Conservation (phyloP, 192 early-diverging fungal species). For the Backusella morwellensis region DNA sequence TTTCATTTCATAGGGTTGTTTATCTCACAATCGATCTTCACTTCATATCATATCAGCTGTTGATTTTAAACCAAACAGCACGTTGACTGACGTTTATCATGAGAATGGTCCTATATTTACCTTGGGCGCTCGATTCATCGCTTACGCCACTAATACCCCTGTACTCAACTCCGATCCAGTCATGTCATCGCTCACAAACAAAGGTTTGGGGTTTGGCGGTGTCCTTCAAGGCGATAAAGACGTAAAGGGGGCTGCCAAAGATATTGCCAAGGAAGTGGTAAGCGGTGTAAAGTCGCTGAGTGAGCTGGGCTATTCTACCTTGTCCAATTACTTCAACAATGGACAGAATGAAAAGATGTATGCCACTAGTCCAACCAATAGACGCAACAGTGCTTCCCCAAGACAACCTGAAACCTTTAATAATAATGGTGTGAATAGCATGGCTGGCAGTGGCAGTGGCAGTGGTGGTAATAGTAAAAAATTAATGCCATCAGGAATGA, state of each 20-base stretch:
- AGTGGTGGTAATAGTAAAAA: not conserved
- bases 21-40: constrained; percentile 19
- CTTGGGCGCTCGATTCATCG: constrained; percentile 63
- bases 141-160: constrained; percentile 62
- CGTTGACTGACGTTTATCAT: constrained; percentile 52
- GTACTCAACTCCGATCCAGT: constrained; percentile 30
- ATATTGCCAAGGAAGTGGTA: constrained; percentile 78
- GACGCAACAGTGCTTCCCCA: not conserved
- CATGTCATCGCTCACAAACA: not conserved
- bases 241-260: constrained; percentile 58
- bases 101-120: constrained; percentile 48
- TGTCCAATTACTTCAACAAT: constrained; percentile 58
- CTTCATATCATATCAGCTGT: constrained; percentile 51
- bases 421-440: not conserved
- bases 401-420: not conserved
- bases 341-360: constrained; percentile 1
- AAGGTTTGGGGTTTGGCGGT: constrained; percentile 18
- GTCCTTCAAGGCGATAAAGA: constrained; percentile 39
- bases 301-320: constrained; percentile 60
- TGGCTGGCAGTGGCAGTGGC: not conserved
- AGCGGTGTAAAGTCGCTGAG: constrained; percentile 74
- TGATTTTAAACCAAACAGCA: constrained; percentile 37
- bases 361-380: constrained; percentile 5
- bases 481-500: constrained; percentile 19
- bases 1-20: constrained; percentile 3